Conservation (phyloP, 2,329 filamentous ascomycete genomes). For the Botryosphaeria dothidea region DNA sequence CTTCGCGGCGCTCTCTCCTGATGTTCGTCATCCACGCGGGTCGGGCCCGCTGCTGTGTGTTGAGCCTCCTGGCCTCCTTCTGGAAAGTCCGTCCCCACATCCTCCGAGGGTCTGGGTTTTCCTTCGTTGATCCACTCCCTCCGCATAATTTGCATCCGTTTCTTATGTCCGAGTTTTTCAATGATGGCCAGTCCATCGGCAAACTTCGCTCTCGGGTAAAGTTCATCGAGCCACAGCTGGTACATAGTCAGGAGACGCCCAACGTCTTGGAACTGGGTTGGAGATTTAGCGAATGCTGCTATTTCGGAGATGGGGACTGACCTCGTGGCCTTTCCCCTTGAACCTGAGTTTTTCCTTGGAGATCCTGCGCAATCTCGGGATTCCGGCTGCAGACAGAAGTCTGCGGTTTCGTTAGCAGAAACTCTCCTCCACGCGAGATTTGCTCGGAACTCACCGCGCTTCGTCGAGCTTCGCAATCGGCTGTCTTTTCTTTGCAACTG, state of each 20-base stretch:
- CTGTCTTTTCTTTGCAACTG: constrained; percentile 73
- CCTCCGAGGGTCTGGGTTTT: constrained; percentile 49
- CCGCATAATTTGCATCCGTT: constrained; percentile 71
- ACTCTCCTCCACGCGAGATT: background rate
- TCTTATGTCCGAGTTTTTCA: constrained; percentile 89
- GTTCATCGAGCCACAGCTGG: constrained; percentile 93
- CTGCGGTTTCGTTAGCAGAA: constrained; percentile 44
- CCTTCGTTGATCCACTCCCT: constrained; percentile 81
- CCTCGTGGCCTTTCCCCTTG: constrained; percentile 93
- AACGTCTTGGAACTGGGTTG: constrained; percentile 74
- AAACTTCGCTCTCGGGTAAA: constrained; percentile 94
- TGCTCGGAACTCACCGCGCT: constrained; percentile 54
- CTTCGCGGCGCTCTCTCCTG: constrained; percentile 4
- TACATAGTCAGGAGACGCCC: constrained; percentile 83
- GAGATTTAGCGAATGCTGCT: constrained; percentile 12
- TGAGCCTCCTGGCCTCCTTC: constrained; percentile 16
- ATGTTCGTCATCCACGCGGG: constrained; percentile 5
- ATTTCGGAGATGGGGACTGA: constrained; percentile 36
- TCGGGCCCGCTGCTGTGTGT: constrained; percentile 21
- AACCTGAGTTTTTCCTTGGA: constrained; percentile 71
- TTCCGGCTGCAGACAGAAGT: constrained; percentile 78
- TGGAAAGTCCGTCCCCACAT: background rate
- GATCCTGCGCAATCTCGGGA: constrained; percentile 75
- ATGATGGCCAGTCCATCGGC: constrained; percentile 86
- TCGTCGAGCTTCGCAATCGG: constrained; percentile 89